Conservation (phyloP, 768 basidiomycete genomes). For the Clavaria fumosa region DNA sequence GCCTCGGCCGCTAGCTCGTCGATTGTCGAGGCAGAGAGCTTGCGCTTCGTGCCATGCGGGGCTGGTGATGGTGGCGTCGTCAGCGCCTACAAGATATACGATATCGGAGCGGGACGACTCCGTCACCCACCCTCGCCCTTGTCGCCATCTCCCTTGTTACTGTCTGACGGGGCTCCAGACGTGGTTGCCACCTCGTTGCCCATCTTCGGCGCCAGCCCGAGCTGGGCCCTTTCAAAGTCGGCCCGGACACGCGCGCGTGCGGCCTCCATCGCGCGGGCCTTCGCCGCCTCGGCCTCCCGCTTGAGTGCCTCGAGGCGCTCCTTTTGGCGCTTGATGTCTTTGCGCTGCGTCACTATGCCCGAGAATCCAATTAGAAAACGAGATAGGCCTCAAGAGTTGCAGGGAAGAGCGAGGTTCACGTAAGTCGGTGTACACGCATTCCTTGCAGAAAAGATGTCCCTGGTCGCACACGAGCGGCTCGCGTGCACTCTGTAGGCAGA, state of each 20-base stretch:
- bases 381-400: conserved; percentile 5
- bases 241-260: conserved; percentile 79
- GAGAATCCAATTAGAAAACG: conserved; percentile 1
- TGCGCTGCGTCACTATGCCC: conserved; percentile 65
- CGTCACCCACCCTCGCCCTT: too few species aligned
- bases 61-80: too few species aligned
- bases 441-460: conserved; percentile 92
- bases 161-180: too few species aligned
- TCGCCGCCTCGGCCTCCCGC: conserved; percentile 71
- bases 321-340: conserved; percentile 86
- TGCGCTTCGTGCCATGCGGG: conserved; percentile 71
- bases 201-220: conserved; percentile 41
- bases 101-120: too few species aligned
- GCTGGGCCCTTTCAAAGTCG: conserved; percentile 83
- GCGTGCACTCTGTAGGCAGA: conserved; percentile 73
- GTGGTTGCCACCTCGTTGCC: conserved; percentile 24
- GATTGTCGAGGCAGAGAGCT: conserved; percentile 58
- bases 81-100: too few species aligned
- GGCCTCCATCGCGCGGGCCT: conserved; percentile 43
- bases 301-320: conserved; percentile 57
- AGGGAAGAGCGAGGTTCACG: conserved; percentile 27
- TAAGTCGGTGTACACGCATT: conserved; percentile 81
- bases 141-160: too few species aligned
- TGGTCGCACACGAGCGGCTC: conserved; percentile 73
- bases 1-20: conserved; percentile 64